phyloP scores from a whole-genome alignment of 2,329 filamentous ascomycete species.

The Neocatenulostroma microsporum region DNA sequence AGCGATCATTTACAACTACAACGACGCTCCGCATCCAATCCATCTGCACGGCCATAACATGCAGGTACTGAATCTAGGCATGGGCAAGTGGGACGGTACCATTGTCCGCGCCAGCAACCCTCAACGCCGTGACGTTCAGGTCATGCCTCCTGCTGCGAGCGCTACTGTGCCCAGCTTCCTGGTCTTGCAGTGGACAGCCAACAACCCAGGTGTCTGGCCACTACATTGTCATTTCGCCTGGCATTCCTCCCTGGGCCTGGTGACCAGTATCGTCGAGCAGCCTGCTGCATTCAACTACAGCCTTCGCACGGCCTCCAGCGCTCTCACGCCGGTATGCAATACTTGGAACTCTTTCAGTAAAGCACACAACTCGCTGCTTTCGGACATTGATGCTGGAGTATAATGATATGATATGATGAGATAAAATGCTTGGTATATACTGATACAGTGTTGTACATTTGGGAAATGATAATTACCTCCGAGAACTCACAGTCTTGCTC shows the following conservation, averaged over 20 bases:
- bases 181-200: slow-evolving; percentile 38
- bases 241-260: slow-evolving; percentile 25
- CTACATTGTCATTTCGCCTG: slow-evolving; percentile 28
- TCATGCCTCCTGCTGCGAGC: slow-evolving; percentile 32
- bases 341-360: no score
- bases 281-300: no score
- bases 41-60: slow-evolving; percentile 49
- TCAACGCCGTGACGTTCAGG: slow-evolving; percentile 44
- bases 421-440: no score
- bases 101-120: slow-evolving; percentile 41
- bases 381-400: no score
- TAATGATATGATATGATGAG: no score
- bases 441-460: no score
- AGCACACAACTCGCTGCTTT: no score
- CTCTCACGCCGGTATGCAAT: no score
- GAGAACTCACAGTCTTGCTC: no score
- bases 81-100: slow-evolving; percentile 30
- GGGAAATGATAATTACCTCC: no score
- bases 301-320: no score
- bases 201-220: slow-evolving; percentile 41
- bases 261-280: slow-evolving; percentile 24
- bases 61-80: slow-evolving; percentile 33
- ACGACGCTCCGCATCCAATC: slow-evolving; percentile 47
- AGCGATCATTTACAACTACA: slow-evolving; percentile 42
- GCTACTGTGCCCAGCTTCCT: slow-evolving; percentile 24